phyloP scores from a whole-genome alignment of 345 rosid species.

The Zanthoxylum bungeanum region DNA sequence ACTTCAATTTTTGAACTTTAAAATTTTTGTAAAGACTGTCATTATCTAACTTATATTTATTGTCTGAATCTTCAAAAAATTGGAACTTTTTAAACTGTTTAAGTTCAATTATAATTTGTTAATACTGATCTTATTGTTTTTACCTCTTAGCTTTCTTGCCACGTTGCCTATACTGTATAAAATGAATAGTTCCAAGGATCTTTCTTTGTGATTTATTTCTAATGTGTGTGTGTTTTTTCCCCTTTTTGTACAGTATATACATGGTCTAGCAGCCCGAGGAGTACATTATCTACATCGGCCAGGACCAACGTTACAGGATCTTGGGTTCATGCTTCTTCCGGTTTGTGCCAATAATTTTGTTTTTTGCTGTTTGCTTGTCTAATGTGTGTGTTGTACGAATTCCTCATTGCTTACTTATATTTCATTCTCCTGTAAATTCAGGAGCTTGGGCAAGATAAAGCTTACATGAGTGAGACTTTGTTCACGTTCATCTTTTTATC shows the following conservation, averaged over 20 bases:
- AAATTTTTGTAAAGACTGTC: slow-evolving; percentile 1
- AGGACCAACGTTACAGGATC: slow-evolving; percentile 83
- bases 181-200: not conserved
- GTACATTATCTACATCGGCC: slow-evolving; percentile 92
- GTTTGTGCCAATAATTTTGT: slow-evolving; percentile 37
- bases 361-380: slow-evolving; percentile 7
- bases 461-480: slow-evolving; percentile 83
- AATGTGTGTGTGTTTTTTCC: not conserved
- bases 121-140: not conserved
- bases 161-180: not conserved
- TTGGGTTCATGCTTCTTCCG: slow-evolving; percentile 86
- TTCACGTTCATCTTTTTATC: slow-evolving; percentile 67
- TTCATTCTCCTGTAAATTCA: slow-evolving; percentile 25
- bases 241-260: slow-evolving; percentile 63
- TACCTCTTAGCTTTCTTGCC: not conserved
- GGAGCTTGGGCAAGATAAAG: slow-evolving; percentile 97
- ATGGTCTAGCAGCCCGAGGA: slow-evolving; percentile 92
- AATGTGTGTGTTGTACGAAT: not conserved
- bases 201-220: not conserved
- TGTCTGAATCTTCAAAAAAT: not conserved
- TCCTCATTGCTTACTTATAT: not conserved
- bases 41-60: not conserved
- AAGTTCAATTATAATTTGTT: not conserved
- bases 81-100: not conserved
- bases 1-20: slow-evolving; percentile 17